Evolutionary conservation across 345 rosid species (phyloP).

Genomic region (Brassica napus): Da-Ae NC_063435.1:808501-809000

Average conservation of each 20-base stretch:
- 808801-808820: constrained; percentile 59
- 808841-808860: constrained; percentile 54
- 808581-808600: constrained; percentile 46
- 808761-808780: constrained; percentile 72
- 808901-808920: constrained; percentile 55
- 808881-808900: constrained; percentile 53
- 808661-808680: background rate
- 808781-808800: constrained; percentile 75
- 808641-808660: background rate
- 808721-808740: constrained; percentile 7
- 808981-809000: constrained; percentile 61
- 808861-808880: constrained; percentile 64
- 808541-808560: constrained; percentile 51
- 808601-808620: background rate
- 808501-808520: constrained; percentile 65
- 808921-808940: constrained; percentile 67
- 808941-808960: constrained; percentile 76
- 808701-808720: background rate
- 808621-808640: background rate
- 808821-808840: constrained; percentile 59
- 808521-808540: constrained; percentile 63
- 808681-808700: background rate
- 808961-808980: constrained; percentile 63
- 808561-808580: constrained; percentile 52
- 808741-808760: constrained; percentile 61